phyloP scores from a whole-genome alignment of 73 alveolate species.

The Paramecium sonneborni region DNA sequence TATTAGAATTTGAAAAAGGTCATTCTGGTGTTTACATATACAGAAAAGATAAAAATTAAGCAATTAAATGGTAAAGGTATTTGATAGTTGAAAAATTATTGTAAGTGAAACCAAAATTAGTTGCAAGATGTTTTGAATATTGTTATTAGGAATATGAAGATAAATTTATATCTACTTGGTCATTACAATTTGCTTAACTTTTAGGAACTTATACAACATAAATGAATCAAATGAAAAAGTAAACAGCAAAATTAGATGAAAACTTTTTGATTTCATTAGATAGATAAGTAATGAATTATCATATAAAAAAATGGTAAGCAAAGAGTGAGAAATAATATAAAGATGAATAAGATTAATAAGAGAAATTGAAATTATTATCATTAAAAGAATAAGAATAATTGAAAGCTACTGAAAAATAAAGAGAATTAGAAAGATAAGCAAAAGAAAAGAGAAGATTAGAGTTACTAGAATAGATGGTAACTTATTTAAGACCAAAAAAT shows the following conservation, averaged over 20 bases:
- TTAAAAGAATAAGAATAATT: neutral
- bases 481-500: neutral
- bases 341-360: neutral
- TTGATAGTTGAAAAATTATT: neutral
- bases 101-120: neutral
- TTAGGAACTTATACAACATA: neutral
- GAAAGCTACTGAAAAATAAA: neutral
- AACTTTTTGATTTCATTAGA: neutral
- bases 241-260: neutral
- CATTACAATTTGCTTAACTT: neutral
- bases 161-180: neutral
- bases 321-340: neutral
- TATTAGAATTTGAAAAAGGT: neutral
- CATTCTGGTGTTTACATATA: neutral
- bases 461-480: neutral
- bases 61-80: conserved; percentile 10
- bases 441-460: neutral
- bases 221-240: neutral
- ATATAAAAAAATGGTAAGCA: neutral
- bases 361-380: neutral
- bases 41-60: neutral
- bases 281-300: neutral
- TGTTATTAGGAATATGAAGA: neutral
- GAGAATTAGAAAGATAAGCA: neutral
- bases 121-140: neutral